phyloP scores from a whole-genome alignment of 1,139 yeast species.

The Wickerhamomyces sp. region DNA sequence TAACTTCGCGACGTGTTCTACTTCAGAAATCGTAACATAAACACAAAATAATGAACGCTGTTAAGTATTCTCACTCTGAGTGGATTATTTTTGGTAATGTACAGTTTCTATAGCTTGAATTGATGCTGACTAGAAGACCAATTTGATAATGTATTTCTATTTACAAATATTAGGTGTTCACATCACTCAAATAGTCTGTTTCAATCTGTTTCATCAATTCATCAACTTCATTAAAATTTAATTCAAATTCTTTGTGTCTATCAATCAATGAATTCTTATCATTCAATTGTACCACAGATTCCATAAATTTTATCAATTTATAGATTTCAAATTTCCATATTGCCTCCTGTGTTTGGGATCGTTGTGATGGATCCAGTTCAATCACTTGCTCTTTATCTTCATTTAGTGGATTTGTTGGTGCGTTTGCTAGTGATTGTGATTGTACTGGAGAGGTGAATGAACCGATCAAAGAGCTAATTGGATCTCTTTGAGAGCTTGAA shows the following conservation, averaged over 20 bases:
- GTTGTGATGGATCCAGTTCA: not conserved
- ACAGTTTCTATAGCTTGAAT: too few species aligned
- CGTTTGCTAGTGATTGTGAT: not conserved
- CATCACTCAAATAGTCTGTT: not conserved
- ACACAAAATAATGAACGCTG: too few species aligned
- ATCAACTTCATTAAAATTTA: not conserved
- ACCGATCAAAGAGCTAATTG: too few species aligned
- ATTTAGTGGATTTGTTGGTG: conserved; percentile 8
- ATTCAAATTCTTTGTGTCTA: not conserved
- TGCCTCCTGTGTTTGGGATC: not conserved
- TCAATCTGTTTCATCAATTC: not conserved
- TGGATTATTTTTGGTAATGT: too few species aligned
- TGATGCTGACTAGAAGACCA: too few species aligned
- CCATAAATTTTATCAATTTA: not conserved
- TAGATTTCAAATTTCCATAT: not conserved
- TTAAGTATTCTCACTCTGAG: too few species aligned
- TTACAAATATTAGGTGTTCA: too few species aligned
- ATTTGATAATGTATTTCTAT: too few species aligned
- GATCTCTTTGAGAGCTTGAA: not conserved
- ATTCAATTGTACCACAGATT: not conserved
- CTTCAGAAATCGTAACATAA: too few species aligned
- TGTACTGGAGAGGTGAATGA: too few species aligned
- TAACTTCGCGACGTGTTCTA: too few species aligned
- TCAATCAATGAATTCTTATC: not conserved
- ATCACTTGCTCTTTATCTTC: conserved; percentile 1